Evolutionary conservation across 2,329 filamentous ascomycete genomes (phyloP).

Genomic region (Trichoderma atrobrunneum): DNA sequence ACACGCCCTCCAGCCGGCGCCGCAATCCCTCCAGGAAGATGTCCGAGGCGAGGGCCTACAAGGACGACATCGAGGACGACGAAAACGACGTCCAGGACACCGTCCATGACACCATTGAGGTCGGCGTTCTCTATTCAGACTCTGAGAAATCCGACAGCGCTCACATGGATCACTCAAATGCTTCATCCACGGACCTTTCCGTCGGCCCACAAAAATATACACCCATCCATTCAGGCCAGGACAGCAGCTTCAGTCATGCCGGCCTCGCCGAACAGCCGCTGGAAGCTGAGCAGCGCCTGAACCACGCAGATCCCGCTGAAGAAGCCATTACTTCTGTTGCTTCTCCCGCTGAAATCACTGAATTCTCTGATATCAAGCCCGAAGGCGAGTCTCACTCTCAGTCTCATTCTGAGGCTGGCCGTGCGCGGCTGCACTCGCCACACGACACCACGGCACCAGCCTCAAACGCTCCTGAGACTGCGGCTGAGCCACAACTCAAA

Average conservation of each 20-base stretch:
- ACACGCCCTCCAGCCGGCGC: conserved; percentile 38
- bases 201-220: conserved; percentile 24
- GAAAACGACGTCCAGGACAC: conserved; percentile 55
- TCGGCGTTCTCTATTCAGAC: conserved; percentile 43
- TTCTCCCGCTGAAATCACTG: background rate
- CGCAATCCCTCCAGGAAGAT: conserved; percentile 42
- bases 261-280: background rate
- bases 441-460: conserved; percentile 1
- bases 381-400: background rate
- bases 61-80: conserved; percentile 33
- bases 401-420: background rate
- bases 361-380: background rate
- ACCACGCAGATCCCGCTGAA: background rate
- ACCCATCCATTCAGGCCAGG: conserved; percentile 13
- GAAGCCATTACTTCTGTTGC: background rate
- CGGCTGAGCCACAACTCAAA: conserved; percentile 10
- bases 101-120: conserved; percentile 57
- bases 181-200: conserved; percentile 30
- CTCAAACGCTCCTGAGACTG: background rate
- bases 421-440: background rate
- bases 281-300: background rate
- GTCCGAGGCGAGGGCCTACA: conserved; percentile 33
- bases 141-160: conserved; percentile 32
- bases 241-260: background rate
- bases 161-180: conserved; percentile 27